Base-by-base conservation (phyloP, 2,329 filamentous ascomycete species). In the Pseudogymnoascus sp. region DNA sequence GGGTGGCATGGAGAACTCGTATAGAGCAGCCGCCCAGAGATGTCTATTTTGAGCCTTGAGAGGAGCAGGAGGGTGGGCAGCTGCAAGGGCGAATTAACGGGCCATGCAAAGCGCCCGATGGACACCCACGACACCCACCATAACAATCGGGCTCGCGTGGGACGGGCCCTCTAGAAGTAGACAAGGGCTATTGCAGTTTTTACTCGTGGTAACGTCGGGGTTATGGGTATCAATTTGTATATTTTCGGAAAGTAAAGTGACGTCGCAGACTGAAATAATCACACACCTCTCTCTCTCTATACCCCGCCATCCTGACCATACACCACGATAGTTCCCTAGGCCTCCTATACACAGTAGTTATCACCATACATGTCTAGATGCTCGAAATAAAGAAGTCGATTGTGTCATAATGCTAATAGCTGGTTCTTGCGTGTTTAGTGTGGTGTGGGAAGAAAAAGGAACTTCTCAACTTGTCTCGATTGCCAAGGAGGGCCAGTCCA, bases 401-500 rank as follows among this genome's bases (percentile, higher is more conserved):
- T 22, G 50, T 56, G 28, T 33, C 50, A 56, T 56, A 4, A 33
- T 33, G 50, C n/a, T 5, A 19, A 33, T n/a, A 56, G 6, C 50
- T 19, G 6, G 8, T 33, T 33, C 50, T 19, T 33, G 50, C 6
- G 26, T 5, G 4, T 33, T 33, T 33, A 19, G 50, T 56, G 28
- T 56, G 50, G 50, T 33, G 28, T 56, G 28, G 50, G 50, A 56
- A 14, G 16, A 33, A 56, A 33, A 56, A 56, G 50, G 8, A 56
- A 56, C 28, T 12, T 19, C 50, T 19, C 50, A 33, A 33, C 28
- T 33, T 22, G 43, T 53, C 14, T 56, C 28, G 16, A 33, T 11
- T 56, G 50, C 50, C 50, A 56, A 56, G 50, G 28, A 33, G 50
- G 50, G 28, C 28, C 50, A 56, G 28, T 56, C 50, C 50, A 56